A percentile compares a stretch with the other conserved stretches of the same genome.
Conservation (phyloP, 345 rosid species). For the Brassica rapa region DNA sequence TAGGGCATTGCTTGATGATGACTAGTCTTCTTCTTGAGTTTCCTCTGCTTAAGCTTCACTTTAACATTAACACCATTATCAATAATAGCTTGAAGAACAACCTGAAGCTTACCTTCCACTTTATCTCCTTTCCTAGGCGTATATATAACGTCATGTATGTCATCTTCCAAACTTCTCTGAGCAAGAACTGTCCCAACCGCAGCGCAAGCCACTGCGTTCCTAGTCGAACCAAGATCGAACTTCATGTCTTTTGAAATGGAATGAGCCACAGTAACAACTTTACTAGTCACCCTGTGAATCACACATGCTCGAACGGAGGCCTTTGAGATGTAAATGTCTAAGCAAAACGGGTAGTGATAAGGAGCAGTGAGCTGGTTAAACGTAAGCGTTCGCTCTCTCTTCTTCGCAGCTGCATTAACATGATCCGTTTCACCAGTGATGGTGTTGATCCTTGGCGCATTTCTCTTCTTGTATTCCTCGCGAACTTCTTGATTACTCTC, state of each 20-base stretch:
- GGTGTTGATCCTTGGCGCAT: slow-evolving; percentile 25
- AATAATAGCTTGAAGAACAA: slow-evolving; percentile 74
- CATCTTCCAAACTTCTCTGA: slow-evolving; percentile 76
- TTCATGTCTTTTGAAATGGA: slow-evolving; percentile 89
- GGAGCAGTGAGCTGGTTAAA: slow-evolving; percentile 89
- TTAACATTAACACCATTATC: slow-evolving; percentile 33
- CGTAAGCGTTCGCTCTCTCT: slow-evolving; percentile 63
- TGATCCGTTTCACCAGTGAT: slow-evolving; percentile 10
- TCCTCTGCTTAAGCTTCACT: slow-evolving; percentile 51
- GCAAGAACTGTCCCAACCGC: slow-evolving; percentile 77
- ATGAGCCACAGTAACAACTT: slow-evolving; percentile 86
- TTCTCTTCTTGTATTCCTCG: slow-evolving; percentile 37
- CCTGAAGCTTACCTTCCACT: slow-evolving; percentile 75
- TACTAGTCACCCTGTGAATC: slow-evolving; percentile 79
- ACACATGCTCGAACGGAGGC: slow-evolving; percentile 85
- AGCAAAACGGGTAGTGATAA: slow-evolving; percentile 83
- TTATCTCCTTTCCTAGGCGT: slow-evolving; percentile 83
- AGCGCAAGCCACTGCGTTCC: slow-evolving; percentile 66
- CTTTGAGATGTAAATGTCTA: slow-evolving; percentile 76
- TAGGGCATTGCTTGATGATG: slow-evolving; percentile 15
- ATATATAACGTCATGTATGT: slow-evolving; percentile 67
- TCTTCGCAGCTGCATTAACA: slow-evolving; percentile 20
- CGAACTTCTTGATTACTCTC: slow-evolving; percentile 37
- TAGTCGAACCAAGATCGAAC: slow-evolving; percentile 72
- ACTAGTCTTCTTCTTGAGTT: slow-evolving; percentile 40